Evolutionary conservation across 768 basidiomycete genomes (phyloP).

Genomic region (Melanogaster broomeanus): DNA sequence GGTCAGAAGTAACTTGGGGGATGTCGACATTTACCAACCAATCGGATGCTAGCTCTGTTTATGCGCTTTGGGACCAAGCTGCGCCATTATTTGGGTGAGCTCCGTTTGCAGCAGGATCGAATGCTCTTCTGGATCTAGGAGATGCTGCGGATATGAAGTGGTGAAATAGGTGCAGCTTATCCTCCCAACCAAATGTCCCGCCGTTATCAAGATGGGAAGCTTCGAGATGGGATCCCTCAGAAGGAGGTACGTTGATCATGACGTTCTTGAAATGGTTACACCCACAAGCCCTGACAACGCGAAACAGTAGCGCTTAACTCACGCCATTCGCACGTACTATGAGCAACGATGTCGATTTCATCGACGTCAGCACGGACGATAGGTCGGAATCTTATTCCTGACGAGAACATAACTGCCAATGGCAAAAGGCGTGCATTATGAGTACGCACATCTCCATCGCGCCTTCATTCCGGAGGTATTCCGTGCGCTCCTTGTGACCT

Average conservation of each 20-base stretch:
- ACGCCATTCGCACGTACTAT: neutral
- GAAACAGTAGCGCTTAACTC: neutral
- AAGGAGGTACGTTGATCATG: neutral
- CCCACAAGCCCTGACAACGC: neutral
- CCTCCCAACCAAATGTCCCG: conserved; percentile 15
- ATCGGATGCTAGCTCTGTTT: conserved; percentile 7
- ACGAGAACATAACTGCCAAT: conserved; percentile 23
- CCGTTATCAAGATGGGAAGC: conserved; percentile 22
- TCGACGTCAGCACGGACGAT: neutral
- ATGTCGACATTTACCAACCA: conserved; percentile 4
- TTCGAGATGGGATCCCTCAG: neutral
- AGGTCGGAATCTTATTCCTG: conserved; percentile 4
- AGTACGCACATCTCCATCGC: conserved; percentile 3
- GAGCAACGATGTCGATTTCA: conserved; percentile 1
- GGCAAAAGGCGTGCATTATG: conserved; percentile 16
- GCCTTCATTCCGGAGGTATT: conserved; percentile 17
- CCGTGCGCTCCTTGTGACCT: conserved; percentile 8
- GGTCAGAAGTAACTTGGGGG: neutral
- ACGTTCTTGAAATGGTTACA: conserved; percentile 1
- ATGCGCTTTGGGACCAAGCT: conserved; percentile 8
- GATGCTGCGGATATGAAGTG: conserved; percentile 17
- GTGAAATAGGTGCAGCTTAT: conserved; percentile 13
- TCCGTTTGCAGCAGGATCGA: conserved; percentile 2
- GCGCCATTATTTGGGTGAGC: neutral
- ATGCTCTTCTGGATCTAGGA: conserved; percentile 7